Base-by-base conservation (phyloP, 495 filamentous ascomycete genomes). In the Acidiella bohemica region DNA sequence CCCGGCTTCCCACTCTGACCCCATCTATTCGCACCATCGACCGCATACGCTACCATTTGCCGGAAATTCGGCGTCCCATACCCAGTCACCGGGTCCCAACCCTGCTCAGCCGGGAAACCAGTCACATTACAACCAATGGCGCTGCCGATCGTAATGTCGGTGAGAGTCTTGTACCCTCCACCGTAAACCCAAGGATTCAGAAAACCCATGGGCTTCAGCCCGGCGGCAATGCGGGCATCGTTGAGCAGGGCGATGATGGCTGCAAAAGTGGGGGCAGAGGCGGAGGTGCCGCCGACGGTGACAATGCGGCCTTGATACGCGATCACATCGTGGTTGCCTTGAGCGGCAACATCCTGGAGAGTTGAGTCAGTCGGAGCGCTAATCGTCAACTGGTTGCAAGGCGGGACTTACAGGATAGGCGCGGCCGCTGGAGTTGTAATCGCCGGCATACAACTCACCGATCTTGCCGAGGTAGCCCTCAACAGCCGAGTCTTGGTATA, bases 161-260 rank as follows among this genome's bases (percentile, higher is more conserved):
- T 59, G 25, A 63, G 46, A n/a, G 50, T 59, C 38, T 46, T 49
- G 41, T 55, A 53, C 3, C 42, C 59, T 23, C 36, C 50, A 11
- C 32, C 37, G 42, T 64, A 64, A 1, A 64, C 27, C 57, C 53
- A 62, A 1, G 60, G 60, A 37, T 64, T 64, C 39, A 64, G 46
- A 47, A 58, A 64, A 13, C 60, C 60, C n/a, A 64, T 48, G 5
- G 57, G 32, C 9, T 47, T 25, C 42, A 50, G 53, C 4, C 59
- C 57, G 2, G 30, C 39, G 20, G 55, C 49, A 28, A 64, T 41
- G 16, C 54, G 41, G 2, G 51, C 55, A 37, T 60, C 59, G 36
- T 64, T 64, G 30, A 64, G 48, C 4, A 64, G 48, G 4, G 48
- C 38, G 35, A 64, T 50, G 25, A 64, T 49, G 29, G 51, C 53